Conservation (phyloP, 306 rosid genomes). For the Canavalia gladiata region DNA sequence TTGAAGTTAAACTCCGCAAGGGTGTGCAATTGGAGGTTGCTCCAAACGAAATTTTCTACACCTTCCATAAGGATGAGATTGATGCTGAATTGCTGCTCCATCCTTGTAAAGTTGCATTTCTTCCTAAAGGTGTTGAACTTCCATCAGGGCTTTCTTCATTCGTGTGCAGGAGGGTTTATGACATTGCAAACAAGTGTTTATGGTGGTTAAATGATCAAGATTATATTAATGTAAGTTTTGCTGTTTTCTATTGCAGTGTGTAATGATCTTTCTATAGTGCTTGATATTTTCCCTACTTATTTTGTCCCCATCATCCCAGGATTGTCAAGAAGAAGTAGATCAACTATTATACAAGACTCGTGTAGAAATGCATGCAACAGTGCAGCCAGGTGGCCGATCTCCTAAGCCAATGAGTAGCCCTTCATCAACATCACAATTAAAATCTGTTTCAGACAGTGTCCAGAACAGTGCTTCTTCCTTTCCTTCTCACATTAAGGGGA, state of each 20-base stretch:
- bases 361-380: slow-evolving; percentile 79
- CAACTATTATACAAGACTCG: slow-evolving; percentile 66
- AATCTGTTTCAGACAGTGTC: slow-evolving; percentile 73
- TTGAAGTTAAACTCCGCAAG: slow-evolving; percentile 73
- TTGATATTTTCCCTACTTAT: not conserved
- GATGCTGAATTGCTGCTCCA: slow-evolving; percentile 79
- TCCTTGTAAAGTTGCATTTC: slow-evolving; percentile 93
- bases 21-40: slow-evolving; percentile 69
- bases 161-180: slow-evolving; percentile 86
- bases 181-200: slow-evolving; percentile 75
- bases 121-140: slow-evolving; percentile 76
- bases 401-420: slow-evolving; percentile 82
- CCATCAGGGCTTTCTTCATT: slow-evolving; percentile 80
- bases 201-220: slow-evolving; percentile 86
- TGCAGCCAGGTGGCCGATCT: slow-evolving; percentile 82
- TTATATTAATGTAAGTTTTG: slow-evolving; percentile 72
- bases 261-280: not conserved
- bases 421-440: slow-evolving; percentile 70
- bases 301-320: slow-evolving; percentile 52
- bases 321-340: slow-evolving; percentile 84
- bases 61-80: slow-evolving; percentile 88
- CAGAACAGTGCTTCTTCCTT: slow-evolving; percentile 68
- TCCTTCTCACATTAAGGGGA: slow-evolving; percentile 69
- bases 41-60: slow-evolving; percentile 86
- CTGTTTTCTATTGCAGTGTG: not conserved